These are phyloP conservation scores for Symbiodinium pilosum DNA, from an alignment of 73 alveolate species.

Conservation along the genomic window DNA sequence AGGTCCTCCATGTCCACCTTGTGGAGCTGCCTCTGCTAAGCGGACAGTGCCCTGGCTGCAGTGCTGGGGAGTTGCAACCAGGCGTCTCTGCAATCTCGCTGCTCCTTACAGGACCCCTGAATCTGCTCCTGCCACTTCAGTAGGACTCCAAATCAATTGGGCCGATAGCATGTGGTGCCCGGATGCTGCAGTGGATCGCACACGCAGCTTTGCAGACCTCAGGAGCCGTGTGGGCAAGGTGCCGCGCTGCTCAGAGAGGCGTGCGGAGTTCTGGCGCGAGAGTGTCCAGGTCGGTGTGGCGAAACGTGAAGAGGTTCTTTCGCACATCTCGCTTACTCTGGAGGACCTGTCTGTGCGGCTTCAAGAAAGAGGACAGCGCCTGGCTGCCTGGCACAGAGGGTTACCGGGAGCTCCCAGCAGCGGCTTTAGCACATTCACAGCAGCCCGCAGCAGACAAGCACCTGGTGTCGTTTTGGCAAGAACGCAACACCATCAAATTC, in stretches of 20 bases:
- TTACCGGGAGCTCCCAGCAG: too few species aligned
- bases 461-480: too few species aligned
- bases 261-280: conserved; percentile 35
- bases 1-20: conserved; percentile 75
- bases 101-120: too few species aligned
- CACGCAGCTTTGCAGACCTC: background rate
- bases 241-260: conserved; percentile 64
- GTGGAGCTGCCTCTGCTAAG: conserved; percentile 57
- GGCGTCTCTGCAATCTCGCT: too few species aligned
- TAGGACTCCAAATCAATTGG: too few species aligned
- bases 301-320: background rate
- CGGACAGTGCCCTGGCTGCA: background rate
- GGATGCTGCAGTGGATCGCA: too few species aligned
- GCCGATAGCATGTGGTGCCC: too few species aligned
- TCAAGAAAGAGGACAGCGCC: conserved; percentile 1
- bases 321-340: background rate
- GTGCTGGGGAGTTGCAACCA: too few species aligned
- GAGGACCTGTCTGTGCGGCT: conserved; percentile 26
- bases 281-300: background rate
- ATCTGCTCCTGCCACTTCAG: too few species aligned
- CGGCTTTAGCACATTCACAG: too few species aligned
- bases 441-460: too few species aligned
- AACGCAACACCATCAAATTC: too few species aligned
- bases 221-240: conserved; percentile 41
- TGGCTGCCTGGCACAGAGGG: background rate